Conservation (phyloP, 495 filamentous ascomycete genomes). For the Aspergillus homomorphus region DNA sequence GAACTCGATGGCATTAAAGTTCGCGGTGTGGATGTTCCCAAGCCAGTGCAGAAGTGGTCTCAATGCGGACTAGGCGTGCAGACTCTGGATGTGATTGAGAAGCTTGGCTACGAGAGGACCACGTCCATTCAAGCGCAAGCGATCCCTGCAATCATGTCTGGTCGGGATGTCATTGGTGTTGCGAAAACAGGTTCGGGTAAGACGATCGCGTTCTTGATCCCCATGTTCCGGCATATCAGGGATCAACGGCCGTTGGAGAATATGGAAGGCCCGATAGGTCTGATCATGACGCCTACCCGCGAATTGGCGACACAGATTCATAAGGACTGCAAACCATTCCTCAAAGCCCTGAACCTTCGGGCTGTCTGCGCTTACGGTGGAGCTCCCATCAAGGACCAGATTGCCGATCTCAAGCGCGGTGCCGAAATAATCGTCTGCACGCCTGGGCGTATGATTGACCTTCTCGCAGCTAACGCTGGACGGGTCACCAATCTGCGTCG, state of each 20-base stretch:
- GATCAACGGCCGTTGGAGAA: constrained; percentile 82
- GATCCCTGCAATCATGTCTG: constrained; percentile 92
- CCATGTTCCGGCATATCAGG: constrained; percentile 97
- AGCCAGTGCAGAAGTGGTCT: constrained; percentile 93
- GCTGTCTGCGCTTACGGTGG: constrained; percentile 96
- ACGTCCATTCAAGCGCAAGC: constrained; percentile 96
- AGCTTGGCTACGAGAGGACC: constrained; percentile 80
- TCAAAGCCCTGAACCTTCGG: constrained; percentile 84
- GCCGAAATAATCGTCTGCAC: constrained; percentile 95
- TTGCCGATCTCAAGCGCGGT: constrained; percentile 90
- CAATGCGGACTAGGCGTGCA: constrained; percentile 87
- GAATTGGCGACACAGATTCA: constrained; percentile 95
- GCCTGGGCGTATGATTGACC: constrained; percentile 94
- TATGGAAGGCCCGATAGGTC: constrained; percentile 79
- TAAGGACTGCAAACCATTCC: constrained; percentile 87
- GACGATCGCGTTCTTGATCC: constrained; percentile 89
- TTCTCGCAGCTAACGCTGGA: constrained; percentile 87
- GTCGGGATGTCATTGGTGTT: constrained; percentile 92
- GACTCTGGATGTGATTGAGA: constrained; percentile 82
- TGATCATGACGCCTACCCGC: constrained; percentile 93
- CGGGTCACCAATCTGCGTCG: constrained; percentile 86
- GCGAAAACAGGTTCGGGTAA: constrained; percentile 99
- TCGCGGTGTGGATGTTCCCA: constrained; percentile 77
- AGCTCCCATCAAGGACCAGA: constrained; percentile 95
- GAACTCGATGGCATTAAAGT: constrained; percentile 97